phyloP scores from a whole-genome alignment of 2,329 filamentous ascomycete species.

The Metarhizium anisopliae region DNA sequence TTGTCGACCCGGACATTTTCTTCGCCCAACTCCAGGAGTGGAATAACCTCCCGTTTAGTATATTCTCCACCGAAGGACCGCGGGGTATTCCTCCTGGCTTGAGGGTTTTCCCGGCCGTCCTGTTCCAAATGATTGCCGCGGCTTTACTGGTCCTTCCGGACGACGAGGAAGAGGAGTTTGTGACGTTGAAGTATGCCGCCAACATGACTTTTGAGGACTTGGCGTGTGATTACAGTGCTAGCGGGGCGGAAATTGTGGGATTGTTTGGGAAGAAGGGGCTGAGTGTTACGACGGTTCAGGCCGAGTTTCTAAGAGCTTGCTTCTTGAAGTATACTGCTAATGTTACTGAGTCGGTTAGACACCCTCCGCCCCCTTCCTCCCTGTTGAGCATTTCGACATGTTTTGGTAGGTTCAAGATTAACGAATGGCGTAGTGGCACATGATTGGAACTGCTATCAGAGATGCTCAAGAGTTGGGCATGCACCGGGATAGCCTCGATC shows the following conservation, averaged over 20 bases:
- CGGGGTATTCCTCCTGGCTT: conserved; percentile 41
- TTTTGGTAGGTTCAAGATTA: neutral
- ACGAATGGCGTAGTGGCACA: conserved; percentile 37
- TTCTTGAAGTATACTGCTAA: conserved; percentile 52
- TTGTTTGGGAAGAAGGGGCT: conserved; percentile 49
- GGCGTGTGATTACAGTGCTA: conserved; percentile 51
- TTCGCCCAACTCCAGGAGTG: conserved; percentile 42
- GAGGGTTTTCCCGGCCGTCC: conserved; percentile 47
- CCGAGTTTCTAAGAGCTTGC: conserved; percentile 45
- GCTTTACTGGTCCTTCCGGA: conserved; percentile 44
- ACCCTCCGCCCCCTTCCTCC: neutral
- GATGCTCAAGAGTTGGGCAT: conserved; percentile 56
- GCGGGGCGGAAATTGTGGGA: conserved; percentile 41
- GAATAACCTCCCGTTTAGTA: conserved; percentile 43
- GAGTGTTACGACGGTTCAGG: conserved; percentile 46
- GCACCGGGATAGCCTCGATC: conserved; percentile 44
- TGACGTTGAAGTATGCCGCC: conserved; percentile 48
- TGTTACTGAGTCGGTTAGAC: conserved; percentile 44
- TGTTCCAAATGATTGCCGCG: conserved; percentile 50
- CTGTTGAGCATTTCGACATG: neutral
- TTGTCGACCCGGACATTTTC: conserved; percentile 45
- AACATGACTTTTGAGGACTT: conserved; percentile 53
- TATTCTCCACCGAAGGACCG: conserved; percentile 40
- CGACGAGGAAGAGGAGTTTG: conserved; percentile 38
- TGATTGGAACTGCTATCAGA: conserved; percentile 45